Percentiles rank a stretch among this genome's conserved stretches.
Evolutionary conservation across 2,329 filamentous ascomycete species (phyloP).

Genomic region (Epichloe sp.): DNA sequence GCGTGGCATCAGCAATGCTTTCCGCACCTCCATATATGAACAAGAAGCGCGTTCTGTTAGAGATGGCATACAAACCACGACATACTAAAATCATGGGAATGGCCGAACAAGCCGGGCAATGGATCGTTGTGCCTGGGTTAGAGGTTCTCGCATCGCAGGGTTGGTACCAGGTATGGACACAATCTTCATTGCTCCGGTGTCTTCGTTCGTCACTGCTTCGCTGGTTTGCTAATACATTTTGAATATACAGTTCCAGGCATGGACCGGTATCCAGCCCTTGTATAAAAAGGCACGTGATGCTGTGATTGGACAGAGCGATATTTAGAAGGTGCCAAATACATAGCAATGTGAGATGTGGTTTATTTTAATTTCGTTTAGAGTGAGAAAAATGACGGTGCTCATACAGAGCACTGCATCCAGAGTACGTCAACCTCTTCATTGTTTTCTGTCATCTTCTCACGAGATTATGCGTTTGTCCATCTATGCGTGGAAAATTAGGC

Average conservation of each 20-base stretch:
- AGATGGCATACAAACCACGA: slow-evolving; percentile 92
- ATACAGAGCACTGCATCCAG: background rate
- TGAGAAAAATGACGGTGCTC: background rate
- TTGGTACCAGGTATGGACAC: slow-evolving; percentile 61
- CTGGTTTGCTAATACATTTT: background rate
- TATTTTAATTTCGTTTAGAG: no score
- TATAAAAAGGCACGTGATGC: slow-evolving; percentile 55
- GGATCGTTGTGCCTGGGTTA: slow-evolving; percentile 73
- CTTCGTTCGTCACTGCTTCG: no score
- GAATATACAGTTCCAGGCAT: slow-evolving; percentile 53
- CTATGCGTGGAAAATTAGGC: no score
- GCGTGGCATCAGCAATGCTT: slow-evolving; percentile 46
- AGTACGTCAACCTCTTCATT: background rate
- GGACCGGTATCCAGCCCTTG: slow-evolving; percentile 68
- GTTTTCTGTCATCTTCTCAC: no score
- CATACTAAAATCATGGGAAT: slow-evolving; percentile 77
- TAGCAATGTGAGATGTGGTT: background rate
- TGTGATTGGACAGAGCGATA: slow-evolving; percentile 28
- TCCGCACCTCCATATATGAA: slow-evolving; percentile 20
- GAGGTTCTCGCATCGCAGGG: slow-evolving; percentile 85
- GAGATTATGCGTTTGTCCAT: no score
- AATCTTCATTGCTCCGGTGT: slow-evolving; percentile 6
- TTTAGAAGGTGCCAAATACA: background rate
- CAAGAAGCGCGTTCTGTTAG: slow-evolving; percentile 53
- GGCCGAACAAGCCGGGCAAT: slow-evolving; percentile 57